Base-by-base conservation (phyloP, 2,329 filamentous ascomycete species). In the Ciborinia camelliae region DNA sequence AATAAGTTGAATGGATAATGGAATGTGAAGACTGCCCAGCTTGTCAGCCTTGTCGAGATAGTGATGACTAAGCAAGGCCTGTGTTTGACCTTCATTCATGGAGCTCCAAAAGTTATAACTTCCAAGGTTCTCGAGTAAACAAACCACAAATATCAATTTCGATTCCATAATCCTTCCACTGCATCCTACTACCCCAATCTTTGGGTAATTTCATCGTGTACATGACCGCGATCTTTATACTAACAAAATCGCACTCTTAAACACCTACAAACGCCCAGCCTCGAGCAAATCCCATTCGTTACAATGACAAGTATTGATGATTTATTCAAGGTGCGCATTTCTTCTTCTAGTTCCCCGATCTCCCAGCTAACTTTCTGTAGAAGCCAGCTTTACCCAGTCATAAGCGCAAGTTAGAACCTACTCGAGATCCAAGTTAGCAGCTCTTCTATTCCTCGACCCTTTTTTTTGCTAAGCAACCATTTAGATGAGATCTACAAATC, bases 401-500 rank as follows among this genome's bases (percentile, higher is more conserved):
- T 78, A 90, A 90, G 75, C 82, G 86, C 71, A 89, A 88, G 76
- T 77, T 87, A 62, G 86, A 88, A 66, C 80, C 84, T 23, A 76
- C 86, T 67, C 81, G 81, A 72, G 85, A 89, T 75, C 85, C 86
- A 67, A 86, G 86, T 89, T 74, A 69, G 83, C 77, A 54, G 9
- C 50, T 53, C 15, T 45, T 43, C 28, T 43, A n/a, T n/a, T 23
- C 23, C 30, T 32, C 51, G 26, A 39, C 32, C 53, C 43, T n/a
- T 26, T n/a, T 37, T 43, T 51, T 45, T 53, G 59, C 26, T 65
- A 47, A 63, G 39, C 50, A 39, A 30, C 68, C 60, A 45, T 50
- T 30, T 64, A 88, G 86, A 82, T 71, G 80, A 88, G 69, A 79
- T 87, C 63, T 88, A 89, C 78, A 90, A 89, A 74, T 82, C 85